Base-by-base conservation (phyloP, 208 protist species). In the Trypanosoma rangeli region DNA sequence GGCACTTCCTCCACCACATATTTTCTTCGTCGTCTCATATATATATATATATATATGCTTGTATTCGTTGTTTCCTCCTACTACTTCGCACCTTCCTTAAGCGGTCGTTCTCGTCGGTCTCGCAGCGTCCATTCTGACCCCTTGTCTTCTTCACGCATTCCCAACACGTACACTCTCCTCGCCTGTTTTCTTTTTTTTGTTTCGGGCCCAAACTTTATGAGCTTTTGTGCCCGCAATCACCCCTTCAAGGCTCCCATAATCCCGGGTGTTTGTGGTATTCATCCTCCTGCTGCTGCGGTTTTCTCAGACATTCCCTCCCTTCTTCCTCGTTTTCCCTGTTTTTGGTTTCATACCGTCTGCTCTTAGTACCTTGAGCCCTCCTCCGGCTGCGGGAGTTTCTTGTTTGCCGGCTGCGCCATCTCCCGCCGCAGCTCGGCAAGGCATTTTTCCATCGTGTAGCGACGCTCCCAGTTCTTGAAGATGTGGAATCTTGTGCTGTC, bases 391-490 rank as follows among this genome's bases (percentile, higher is more conserved):
- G 86, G 74, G 60, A 96, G 83, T 74, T 94, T 94, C 63, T 85
- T 85, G 76, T 94, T 96, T 20, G 66, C 81, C 24, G 91, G 83
- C 28, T 80, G 62, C 59, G 83, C 76, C 91, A 96, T 96, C 74
- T 96, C 91, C 44, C 87, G 86, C 29, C 91, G 84, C 44, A 96
- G 77, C 76, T 93, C 86, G 37, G 85, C 81, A n/a, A 96, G 78
- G 70, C 91, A 96, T 64, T 84, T 83, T 69, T 94, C 91, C 91
- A 96, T 96, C 42, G 91, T 96, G 35, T 82, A 89, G 18, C 67
- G 39, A 26, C 80, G 80, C 60, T 96, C 78, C 91, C 91, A 96
- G 68, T 85, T 87, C 68, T 79, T 79, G 75, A 96, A 96, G 18
- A 92, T 64, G 28, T 78, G 64, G 64, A 95, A 95, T 64, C 82